phyloP scores from a whole-genome alignment of 345 rosid species.

The Nephelium lappaceum region DNA sequence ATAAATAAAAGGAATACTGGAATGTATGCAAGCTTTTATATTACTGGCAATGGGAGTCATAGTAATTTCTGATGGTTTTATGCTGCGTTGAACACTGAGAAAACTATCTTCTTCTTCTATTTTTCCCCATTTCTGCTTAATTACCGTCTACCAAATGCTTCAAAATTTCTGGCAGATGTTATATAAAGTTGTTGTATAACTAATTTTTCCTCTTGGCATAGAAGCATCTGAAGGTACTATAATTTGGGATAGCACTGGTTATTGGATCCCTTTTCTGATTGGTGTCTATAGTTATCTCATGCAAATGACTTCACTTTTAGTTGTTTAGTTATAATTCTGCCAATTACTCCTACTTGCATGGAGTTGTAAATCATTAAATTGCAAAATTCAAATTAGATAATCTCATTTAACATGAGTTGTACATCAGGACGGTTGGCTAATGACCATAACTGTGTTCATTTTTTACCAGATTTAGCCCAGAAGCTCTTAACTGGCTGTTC shows the following conservation, averaged over 20 bases:
- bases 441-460: background rate
- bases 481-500: conserved; percentile 87
- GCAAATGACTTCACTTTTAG: background rate
- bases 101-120: no score
- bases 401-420: background rate
- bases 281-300: background rate
- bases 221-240: conserved; percentile 8
- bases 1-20: background rate
- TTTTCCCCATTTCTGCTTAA: background rate
- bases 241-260: background rate
- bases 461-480: conserved; percentile 78
- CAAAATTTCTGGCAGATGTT: background rate
- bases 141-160: background rate
- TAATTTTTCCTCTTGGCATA: background rate
- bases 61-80: background rate
- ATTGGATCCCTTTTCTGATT: background rate
- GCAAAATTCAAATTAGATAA: background rate
- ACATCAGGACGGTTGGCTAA: background rate
- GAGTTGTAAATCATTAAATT: background rate
- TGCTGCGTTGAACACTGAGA: background rate
- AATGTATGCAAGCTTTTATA: background rate
- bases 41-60: background rate
- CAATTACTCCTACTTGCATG: background rate
- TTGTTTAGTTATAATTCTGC: background rate
- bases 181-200: background rate